Evolutionary conservation across 164 flowering plant species (phyloP).

Genomic region (Warburgia ugandensis): DNA sequence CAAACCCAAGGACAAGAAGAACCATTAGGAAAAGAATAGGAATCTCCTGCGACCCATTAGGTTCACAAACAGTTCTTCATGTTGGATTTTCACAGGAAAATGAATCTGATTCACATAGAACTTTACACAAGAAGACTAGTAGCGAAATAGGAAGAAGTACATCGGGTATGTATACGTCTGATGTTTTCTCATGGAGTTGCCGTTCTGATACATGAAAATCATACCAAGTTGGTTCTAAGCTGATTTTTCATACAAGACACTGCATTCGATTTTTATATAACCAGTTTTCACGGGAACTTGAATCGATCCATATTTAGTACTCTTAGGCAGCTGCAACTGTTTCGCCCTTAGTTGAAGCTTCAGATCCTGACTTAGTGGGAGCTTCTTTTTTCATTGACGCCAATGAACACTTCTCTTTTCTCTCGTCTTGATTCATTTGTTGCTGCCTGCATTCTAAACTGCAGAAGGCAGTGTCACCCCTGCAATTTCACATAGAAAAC

Average conservation of each 20-base stretch:
- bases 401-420: slow-evolving; percentile 41
- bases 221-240: background rate
- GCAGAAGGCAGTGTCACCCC: slow-evolving; percentile 64
- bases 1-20: background rate
- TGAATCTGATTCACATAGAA: background rate
- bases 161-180: background rate
- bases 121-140: background rate
- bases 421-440: slow-evolving; percentile 53
- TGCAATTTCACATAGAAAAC: slow-evolving; percentile 6
- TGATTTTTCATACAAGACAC: background rate
- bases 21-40: background rate
- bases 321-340: slow-evolving; percentile 23
- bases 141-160: background rate
- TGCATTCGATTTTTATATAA: background rate
- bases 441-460: slow-evolving; percentile 59
- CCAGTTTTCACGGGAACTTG: no score
- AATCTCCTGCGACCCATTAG: background rate
- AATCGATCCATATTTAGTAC: background rate
- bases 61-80: background rate
- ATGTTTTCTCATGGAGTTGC: slow-evolving; percentile 3
- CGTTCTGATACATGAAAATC: background rate
- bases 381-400: slow-evolving; percentile 26
- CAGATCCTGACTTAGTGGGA: slow-evolving; percentile 16
- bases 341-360: slow-evolving; percentile 26
- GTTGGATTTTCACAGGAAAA: background rate